These are phyloP conservation scores for Calycina marina DNA, from an alignment of 2,329 filamentous ascomycete genomes.

Conservation along the genomic window DNA sequence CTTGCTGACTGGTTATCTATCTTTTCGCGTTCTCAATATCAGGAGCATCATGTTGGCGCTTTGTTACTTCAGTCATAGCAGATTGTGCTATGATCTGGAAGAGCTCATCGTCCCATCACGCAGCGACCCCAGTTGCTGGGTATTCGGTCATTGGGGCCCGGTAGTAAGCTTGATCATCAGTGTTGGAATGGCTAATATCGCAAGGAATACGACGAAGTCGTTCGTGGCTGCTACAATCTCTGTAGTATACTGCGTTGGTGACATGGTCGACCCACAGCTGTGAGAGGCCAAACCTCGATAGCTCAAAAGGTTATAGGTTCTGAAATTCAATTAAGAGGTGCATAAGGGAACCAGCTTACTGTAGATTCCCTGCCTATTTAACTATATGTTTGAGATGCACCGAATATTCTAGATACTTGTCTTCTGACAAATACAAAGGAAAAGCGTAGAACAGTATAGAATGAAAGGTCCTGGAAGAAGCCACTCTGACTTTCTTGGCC, in stretches of 20 bases:
- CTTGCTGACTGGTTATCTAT: conserved; percentile 49
- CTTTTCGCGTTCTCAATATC: conserved; percentile 43
- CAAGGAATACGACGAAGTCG: conserved; percentile 65
- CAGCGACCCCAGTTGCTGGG: conserved; percentile 51
- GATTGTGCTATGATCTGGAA: conserved; percentile 67
- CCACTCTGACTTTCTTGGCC: no score
- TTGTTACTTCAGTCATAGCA: conserved; percentile 59
- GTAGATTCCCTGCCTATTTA: no score
- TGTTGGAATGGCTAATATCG: conserved; percentile 51
- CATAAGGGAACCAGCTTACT: no score
- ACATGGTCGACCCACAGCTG: conserved; percentile 64
- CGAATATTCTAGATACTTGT: no score
- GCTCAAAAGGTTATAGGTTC: no score
- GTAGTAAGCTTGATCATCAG: conserved; percentile 49
- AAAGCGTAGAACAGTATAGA: no score
- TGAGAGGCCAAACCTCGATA: no score
- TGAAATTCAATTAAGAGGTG: no score
- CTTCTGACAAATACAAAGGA: no score
- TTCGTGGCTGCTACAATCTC: conserved; percentile 63
- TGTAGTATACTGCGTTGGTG: conserved; percentile 61
- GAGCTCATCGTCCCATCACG: conserved; percentile 45
- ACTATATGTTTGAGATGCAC: no score
- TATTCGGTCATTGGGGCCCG: conserved; percentile 59
- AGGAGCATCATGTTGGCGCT: conserved; percentile 48
- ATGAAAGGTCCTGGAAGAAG: no score